Base-by-base conservation (phyloP, 805 yeast genomes). In the Citeromyces nyonsensis region DNA sequence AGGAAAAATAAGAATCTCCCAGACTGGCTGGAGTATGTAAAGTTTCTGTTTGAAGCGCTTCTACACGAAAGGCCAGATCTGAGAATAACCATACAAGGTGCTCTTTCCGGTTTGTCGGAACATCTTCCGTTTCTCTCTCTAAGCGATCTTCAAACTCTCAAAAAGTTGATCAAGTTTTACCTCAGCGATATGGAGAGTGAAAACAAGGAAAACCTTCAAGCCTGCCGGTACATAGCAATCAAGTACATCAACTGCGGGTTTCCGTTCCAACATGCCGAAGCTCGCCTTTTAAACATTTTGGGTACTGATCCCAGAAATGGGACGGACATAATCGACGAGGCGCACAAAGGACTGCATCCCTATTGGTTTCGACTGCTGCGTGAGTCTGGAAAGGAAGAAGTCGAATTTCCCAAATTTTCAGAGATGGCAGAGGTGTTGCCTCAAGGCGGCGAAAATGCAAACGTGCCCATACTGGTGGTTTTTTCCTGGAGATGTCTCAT, bases 331-430 rank as follows among this genome's bases (percentile, higher is more conserved):
- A 57, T 76, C 3, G 94, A 84, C 44, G 95, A 84, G 48, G 78
- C 95, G 0, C 51, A 49, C 4, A 72, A 70, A 39, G 96, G 96
- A 0, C 54, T 88, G 20, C 74, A 84, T 49, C 95, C 95, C 0
- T 69, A 79, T 48, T 78, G 86, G 83, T 80, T 73, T 47, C 66
- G 65, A 30, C 53, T 76, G 3, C 51, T 60, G 24, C 22, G 15
- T 28, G 14, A 11, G 6, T 24, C 18, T 10, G 11, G 12, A 4
- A 54, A 51, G 27, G 64, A 56, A 33, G 58, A 43, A 0, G 50
- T 61, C 2, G 40, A 43, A 11, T 75, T 83, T 38, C 94, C 95
- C 1, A 35, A 47, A 0, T 77, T 80, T 39, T 35, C 43, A 2
- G 53, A 53, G 1, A 53, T 66, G 39, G 54, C 67, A 4, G 28